These are phyloP conservation scores for Tubosaeta brunneosetosa DNA, from an alignment of 768 basidiomycete species.

Conservation along the genomic window DNA sequence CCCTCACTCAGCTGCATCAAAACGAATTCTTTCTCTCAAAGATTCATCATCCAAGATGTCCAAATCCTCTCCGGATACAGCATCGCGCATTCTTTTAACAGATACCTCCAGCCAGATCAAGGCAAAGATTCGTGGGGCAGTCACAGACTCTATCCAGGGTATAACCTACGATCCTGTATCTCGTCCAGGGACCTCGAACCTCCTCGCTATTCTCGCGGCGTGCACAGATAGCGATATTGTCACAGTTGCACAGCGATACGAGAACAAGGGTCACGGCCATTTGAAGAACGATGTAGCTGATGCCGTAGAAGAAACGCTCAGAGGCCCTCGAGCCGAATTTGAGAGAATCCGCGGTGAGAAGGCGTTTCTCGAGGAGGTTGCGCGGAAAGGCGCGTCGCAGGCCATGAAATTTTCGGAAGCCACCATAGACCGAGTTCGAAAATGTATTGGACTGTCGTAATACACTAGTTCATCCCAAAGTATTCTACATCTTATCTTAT, in stretches of 20 bases:
- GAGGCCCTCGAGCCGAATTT: conserved; percentile 65
- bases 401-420: conserved; percentile 56
- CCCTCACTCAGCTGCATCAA: conserved; percentile 57
- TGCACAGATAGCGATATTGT: conserved; percentile 49
- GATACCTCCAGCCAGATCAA: conserved; percentile 60
- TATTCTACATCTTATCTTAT: too few species aligned
- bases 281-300: conserved; percentile 75
- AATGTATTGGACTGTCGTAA: conserved; percentile 52
- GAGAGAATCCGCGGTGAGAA: conserved; percentile 55
- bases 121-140: conserved; percentile 71
- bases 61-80: conserved; percentile 75
- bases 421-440: conserved; percentile 67
- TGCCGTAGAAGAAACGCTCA: conserved; percentile 64
- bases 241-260: conserved; percentile 47
- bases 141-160: conserved; percentile 75
- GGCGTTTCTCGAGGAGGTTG: conserved; percentile 58
- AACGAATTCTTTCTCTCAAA: conserved; percentile 79
- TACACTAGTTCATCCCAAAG: too few species aligned
- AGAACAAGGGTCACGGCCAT: conserved; percentile 52
- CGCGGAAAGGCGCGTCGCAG: conserved; percentile 54
- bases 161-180: conserved; percentile 75
- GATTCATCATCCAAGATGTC: conserved; percentile 93
- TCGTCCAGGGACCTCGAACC: conserved; percentile 83
- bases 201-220: conserved; percentile 75
- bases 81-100: conserved; percentile 83